These are phyloP conservation scores for Alternaria triticimaculans DNA, from an alignment of 2,329 filamentous ascomycete species.

Conservation along the genomic window DNA sequence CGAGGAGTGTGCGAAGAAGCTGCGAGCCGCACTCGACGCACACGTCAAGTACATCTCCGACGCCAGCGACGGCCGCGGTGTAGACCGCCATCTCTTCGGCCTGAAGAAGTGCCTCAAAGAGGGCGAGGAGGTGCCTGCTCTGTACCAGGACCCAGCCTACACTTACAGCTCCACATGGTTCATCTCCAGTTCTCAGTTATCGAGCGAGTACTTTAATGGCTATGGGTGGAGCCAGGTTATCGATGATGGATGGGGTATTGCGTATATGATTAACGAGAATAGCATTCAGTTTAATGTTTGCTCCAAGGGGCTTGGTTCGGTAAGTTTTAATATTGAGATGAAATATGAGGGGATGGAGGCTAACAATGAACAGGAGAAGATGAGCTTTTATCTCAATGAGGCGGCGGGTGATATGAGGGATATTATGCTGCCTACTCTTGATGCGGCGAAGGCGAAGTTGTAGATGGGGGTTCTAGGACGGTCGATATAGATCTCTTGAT, in stretches of 20 bases:
- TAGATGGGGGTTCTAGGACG: conserved; percentile 53
- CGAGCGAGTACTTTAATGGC: conserved; percentile 97
- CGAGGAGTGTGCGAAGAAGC: conserved; percentile 72
- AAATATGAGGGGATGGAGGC: not conserved
- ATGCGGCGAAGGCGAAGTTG: conserved; percentile 85
- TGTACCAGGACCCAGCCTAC: conserved; percentile 89
- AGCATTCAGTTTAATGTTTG: conserved; percentile 98
- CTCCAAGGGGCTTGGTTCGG: conserved; percentile 85
- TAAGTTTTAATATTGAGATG: conserved; percentile 27
- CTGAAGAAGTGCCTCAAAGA: conserved; percentile 87
- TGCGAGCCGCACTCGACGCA: conserved; percentile 79
- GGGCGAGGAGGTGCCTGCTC: conserved; percentile 78
- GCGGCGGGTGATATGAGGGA: conserved; percentile 90
- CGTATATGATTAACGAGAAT: conserved; percentile 99
- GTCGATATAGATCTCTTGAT: not conserved
- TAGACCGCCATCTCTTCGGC: conserved; percentile 96
- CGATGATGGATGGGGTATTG: conserved; percentile 93
- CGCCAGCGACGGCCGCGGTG: conserved; percentile 89
- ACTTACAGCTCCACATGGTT: conserved; percentile 87
- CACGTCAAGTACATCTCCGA: conserved; percentile 92
- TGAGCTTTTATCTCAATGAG: conserved; percentile 96
- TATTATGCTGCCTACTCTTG: conserved; percentile 79
- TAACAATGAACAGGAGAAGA: conserved; percentile 64
- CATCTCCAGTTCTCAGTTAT: conserved; percentile 86
- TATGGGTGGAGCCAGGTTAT: conserved; percentile 99